Conservation (phyloP, 805 yeast genomes). For the Grigorovia transvaalensis region DNA sequence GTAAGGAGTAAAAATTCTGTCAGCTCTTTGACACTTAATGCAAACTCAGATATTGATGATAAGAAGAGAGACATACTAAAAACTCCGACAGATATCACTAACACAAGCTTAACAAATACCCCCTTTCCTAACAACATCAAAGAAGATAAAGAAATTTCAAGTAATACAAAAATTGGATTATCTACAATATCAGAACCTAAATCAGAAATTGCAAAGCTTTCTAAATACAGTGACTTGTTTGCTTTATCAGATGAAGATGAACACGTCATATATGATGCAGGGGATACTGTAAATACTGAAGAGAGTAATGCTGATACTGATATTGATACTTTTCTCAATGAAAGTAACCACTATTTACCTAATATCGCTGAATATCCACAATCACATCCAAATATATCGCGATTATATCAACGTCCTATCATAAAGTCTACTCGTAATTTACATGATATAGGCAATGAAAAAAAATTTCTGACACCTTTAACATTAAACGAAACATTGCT, state of each 20-base stretch:
- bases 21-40: too few relatives aligned
- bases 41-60: not conserved
- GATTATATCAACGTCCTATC: not conserved
- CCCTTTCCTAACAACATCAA: not conserved
- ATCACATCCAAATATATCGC: not conserved
- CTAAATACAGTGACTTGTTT: conserved; percentile 14
- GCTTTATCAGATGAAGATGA: conserved; percentile 17
- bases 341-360: not conserved
- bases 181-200: not conserved
- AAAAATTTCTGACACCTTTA: conserved; percentile 1
- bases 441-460: conserved; percentile 3
- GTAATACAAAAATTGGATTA: not conserved
- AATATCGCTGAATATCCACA: not conserved
- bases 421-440: not conserved
- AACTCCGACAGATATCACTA: not conserved
- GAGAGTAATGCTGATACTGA: not conserved
- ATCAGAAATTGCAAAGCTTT: not conserved
- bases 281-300: not conserved
- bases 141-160: not conserved
- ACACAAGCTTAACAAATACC: not conserved
- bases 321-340: not conserved
- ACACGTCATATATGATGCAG: conserved; percentile 2
- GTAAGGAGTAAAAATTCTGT: too few relatives aligned
- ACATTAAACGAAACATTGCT: not conserved
- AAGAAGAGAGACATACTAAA: not conserved